Evolutionary conservation across 345 rosid genomes (phyloP).

Genomic region (Eucalyptus dawsonii): DNA sequence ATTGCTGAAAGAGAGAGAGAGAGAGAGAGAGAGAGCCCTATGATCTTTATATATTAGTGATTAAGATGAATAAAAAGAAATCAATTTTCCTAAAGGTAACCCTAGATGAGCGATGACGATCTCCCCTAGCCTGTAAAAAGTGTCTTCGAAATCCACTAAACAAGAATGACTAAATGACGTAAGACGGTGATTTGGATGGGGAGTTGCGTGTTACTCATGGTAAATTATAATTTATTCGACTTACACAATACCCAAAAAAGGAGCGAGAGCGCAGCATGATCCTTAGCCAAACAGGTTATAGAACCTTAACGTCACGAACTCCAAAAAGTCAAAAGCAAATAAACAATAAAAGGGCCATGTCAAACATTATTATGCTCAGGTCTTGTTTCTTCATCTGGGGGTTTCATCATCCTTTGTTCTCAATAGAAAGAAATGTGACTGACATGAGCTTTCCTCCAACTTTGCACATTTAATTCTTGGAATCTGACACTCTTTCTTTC

Average conservation of each 20-base stretch:
- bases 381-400: neutral
- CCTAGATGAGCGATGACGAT: neutral
- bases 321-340: neutral
- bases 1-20: neutral
- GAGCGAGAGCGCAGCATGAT: neutral
- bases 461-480: neutral
- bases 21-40: neutral
- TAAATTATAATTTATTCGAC: neutral
- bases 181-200: neutral
- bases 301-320: neutral
- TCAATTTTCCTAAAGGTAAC: neutral
- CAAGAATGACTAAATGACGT: neutral
- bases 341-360: neutral
- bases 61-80: neutral
- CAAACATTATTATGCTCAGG: neutral
- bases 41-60: neutral
- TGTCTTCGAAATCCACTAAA: neutral
- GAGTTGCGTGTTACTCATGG: neutral
- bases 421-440: neutral
- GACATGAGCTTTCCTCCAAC: neutral
- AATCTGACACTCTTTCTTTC: neutral
- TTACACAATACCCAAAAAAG: neutral
- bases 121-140: neutral
- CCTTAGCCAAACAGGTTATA: neutral
- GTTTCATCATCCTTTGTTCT: neutral